Conservation (phyloP, 2,329 filamentous ascomycete genomes). For the Pseudocercospora vitis region DNA sequence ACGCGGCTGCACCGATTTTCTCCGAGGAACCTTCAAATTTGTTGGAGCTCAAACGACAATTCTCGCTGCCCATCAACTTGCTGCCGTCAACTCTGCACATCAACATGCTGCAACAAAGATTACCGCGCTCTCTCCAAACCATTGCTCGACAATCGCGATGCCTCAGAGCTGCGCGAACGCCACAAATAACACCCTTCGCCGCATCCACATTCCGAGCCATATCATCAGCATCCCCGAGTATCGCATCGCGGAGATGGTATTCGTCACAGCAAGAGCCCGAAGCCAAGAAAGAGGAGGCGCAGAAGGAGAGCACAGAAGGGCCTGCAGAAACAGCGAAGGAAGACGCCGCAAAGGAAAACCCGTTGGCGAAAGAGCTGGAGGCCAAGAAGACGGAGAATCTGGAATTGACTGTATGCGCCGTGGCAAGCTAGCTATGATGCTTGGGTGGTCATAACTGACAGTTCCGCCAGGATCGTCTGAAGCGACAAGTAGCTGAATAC, state of each 20-base stretch:
- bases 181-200: conserved; percentile 29
- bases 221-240: conserved; percentile 35
- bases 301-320: conserved; percentile 39
- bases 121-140: conserved; percentile 49
- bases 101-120: conserved; percentile 52
- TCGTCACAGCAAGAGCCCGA: conserved; percentile 44
- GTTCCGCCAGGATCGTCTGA: conserved; percentile 76
- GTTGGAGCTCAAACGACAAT: not conserved
- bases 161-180: conserved; percentile 33
- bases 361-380: conserved; percentile 66
- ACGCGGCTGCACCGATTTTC: conserved; percentile 1
- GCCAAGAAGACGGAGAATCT: conserved; percentile 69
- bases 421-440: not conserved
- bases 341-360: conserved; percentile 46
- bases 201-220: conserved; percentile 29
- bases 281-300: conserved; percentile 41
- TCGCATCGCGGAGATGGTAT: conserved; percentile 45
- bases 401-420: conserved; percentile 76
- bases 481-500: conserved; percentile 93
- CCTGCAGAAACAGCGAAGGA: conserved; percentile 18
- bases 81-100: conserved; percentile 10
- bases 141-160: conserved; percentile 33
- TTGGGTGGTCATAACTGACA: conserved; percentile 6
- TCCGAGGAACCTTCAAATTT: not conserved
- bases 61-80: not conserved